Percentiles rank a stretch among this genome's conserved stretches.
Evolutionary conservation across 2,329 filamentous ascomycete species (phyloP).

Genomic region (Drechslerella coelobrocha): DNA sequence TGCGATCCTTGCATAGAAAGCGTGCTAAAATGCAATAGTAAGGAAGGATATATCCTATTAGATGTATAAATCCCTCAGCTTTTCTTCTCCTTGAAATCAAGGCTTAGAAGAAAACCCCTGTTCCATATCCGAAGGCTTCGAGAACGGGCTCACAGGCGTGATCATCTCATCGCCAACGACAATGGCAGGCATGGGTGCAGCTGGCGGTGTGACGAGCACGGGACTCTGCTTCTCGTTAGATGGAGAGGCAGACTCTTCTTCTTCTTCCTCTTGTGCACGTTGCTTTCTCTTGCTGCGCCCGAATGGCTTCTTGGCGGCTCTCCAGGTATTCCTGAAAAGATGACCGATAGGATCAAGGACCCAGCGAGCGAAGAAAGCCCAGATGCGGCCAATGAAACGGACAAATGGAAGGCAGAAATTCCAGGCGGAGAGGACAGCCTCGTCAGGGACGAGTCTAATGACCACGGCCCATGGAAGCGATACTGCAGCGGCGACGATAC

Average conservation of each 20-base stretch:
- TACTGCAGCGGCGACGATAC: constrained; percentile 79
- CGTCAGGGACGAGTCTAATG: constrained; percentile 83
- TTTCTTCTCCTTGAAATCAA: too few relatives aligned
- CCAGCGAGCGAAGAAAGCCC: constrained; percentile 45
- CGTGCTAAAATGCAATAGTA: too few relatives aligned
- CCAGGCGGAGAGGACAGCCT: constrained; percentile 63
- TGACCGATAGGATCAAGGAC: constrained; percentile 35
- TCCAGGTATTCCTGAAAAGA: constrained; percentile 46
- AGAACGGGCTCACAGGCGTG: constrained; percentile 43
- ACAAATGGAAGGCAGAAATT: constrained; percentile 63
- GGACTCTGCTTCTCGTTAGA: constrained; percentile 30
- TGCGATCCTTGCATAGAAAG: background rate
- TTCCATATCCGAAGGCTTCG: constrained; percentile 38
- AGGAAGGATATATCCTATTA: too few relatives aligned
- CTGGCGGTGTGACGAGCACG: constrained; percentile 5
- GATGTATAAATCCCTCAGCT: too few relatives aligned
- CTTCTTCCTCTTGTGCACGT: constrained; percentile 11
- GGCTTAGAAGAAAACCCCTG: constrained; percentile 23
- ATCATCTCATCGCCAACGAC: constrained; percentile 41
- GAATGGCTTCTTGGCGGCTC: constrained; percentile 44
- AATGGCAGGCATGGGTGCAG: constrained; percentile 30
- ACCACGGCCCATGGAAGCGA: constrained; percentile 83
- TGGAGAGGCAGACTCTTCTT: constrained; percentile 11
- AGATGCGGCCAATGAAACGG: constrained; percentile 58
- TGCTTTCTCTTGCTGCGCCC: constrained; percentile 46